phyloP scores from a whole-genome alignment of 2,329 filamentous ascomycete genomes.

The Talaromyces atroroseus region DNA sequence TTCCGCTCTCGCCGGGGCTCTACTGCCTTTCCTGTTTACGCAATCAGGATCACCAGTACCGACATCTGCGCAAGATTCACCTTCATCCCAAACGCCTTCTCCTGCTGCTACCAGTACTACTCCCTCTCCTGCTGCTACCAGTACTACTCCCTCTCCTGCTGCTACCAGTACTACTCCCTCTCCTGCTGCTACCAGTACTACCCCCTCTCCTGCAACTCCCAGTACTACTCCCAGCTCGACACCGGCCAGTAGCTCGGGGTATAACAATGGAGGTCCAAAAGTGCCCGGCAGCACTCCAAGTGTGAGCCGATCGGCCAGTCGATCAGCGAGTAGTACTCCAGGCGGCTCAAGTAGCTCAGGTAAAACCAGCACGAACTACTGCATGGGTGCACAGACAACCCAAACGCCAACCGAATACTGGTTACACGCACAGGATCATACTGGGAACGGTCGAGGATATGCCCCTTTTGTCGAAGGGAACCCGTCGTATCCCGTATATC shows the following conservation, averaged over 20 bases:
- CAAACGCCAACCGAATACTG: conserved; percentile 12
- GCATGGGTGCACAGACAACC: background rate
- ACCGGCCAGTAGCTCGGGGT: background rate
- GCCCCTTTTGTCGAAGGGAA: conserved; percentile 15
- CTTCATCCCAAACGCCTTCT: background rate
- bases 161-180: background rate
- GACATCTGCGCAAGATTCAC: background rate
- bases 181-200: background rate
- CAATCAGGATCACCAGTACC: background rate
- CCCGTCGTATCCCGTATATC: conserved; percentile 14
- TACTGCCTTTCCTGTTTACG: conserved; percentile 5
- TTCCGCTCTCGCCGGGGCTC: conserved; percentile 7
- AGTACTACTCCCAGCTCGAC: background rate
- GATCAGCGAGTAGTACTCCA: background rate
- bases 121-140: background rate
- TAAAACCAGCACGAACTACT: conserved; percentile 1
- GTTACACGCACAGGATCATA: conserved; percentile 18
- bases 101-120: background rate
- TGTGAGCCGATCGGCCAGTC: background rate
- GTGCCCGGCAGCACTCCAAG: background rate
- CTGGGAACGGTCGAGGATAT: conserved; percentile 13
- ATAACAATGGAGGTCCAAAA: background rate
- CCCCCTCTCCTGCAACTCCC: no score
- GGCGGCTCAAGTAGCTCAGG: background rate
- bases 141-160: background rate